These are phyloP conservation scores for Podaxis sp. DNA, from an alignment of 768 basidiomycete genomes.

Conservation along the genomic window DNA sequence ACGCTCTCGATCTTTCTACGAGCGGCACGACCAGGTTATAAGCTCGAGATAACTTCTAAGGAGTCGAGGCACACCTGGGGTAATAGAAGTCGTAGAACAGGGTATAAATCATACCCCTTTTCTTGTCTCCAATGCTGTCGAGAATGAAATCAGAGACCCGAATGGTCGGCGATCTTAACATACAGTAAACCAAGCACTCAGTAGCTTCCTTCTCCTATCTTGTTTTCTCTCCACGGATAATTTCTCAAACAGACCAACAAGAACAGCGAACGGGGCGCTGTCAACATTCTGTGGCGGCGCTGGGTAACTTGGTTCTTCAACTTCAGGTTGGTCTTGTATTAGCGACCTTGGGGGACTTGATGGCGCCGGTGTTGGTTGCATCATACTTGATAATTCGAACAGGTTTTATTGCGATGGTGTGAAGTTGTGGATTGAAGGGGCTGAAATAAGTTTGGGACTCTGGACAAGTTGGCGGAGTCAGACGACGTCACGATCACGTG, in stretches of 20 bases:
- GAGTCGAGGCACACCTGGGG: slow-evolving; percentile 60
- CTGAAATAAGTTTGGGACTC: not conserved
- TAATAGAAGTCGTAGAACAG: slow-evolving; percentile 81
- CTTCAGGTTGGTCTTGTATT: slow-evolving; percentile 17
- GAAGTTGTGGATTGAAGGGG: not conserved
- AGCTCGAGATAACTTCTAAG: not conserved
- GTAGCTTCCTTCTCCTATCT: slow-evolving; percentile 63
- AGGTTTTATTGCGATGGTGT: not conserved
- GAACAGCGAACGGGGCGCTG: slow-evolving; percentile 65
- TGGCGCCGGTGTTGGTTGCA: slow-evolving; percentile 68
- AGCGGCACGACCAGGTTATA: not conserved
- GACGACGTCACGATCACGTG: slow-evolving; percentile 15
- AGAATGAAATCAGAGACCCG: slow-evolving; percentile 12
- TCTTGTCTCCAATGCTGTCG: slow-evolving; percentile 78
- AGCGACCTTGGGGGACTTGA: slow-evolving; percentile 54
- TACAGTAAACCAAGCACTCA: slow-evolving; percentile 82
- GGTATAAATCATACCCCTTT: slow-evolving; percentile 86
- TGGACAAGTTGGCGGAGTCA: slow-evolving; percentile 1
- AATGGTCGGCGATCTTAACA: slow-evolving; percentile 21
- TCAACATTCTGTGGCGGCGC: slow-evolving; percentile 61
- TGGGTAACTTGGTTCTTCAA: slow-evolving; percentile 36
- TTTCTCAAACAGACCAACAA: slow-evolving; percentile 71
- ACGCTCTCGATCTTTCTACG: slow-evolving; percentile 89
- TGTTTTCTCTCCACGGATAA: slow-evolving; percentile 69
- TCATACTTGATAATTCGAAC: slow-evolving; percentile 22